Conservation (phyloP, 148 eudicot genomes). For the Heliosperma pusillum region DNA sequence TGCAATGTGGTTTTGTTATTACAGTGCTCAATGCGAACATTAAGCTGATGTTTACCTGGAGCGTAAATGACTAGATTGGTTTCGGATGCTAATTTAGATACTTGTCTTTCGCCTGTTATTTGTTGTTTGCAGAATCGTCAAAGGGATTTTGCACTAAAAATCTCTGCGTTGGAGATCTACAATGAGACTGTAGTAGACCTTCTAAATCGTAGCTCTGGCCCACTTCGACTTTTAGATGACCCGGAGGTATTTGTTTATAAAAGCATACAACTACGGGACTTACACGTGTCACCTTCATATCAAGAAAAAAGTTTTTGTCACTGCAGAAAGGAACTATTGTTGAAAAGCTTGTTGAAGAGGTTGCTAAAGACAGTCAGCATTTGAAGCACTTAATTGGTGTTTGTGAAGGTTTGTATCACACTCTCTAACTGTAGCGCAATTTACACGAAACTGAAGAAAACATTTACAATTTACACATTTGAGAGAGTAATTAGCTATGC, state of each 20-base stretch:
- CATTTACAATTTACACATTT: too few relatives aligned
- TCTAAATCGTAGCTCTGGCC: conserved; percentile 69
- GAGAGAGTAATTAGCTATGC: too few relatives aligned
- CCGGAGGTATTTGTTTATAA: conserved; percentile 62
- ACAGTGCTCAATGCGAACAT: too few relatives aligned
- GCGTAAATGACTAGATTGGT: not conserved
- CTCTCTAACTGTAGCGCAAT: not conserved
- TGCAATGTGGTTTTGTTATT: too few relatives aligned
- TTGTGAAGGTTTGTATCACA: conserved; percentile 71
- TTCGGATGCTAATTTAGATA: not conserved
- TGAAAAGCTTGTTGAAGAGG: conserved; percentile 79
- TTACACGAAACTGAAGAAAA: too few relatives aligned
- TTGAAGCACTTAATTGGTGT: conserved; percentile 60
- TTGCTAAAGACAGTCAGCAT: conserved; percentile 66
- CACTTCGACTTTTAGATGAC: conserved; percentile 93
- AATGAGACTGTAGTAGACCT: conserved; percentile 93
- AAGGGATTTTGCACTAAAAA: conserved; percentile 57
- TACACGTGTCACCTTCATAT: conserved; percentile 4
- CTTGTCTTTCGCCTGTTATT: not conserved
- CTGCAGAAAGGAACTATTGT: conserved; percentile 89
- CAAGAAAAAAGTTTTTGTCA: conserved; percentile 7
- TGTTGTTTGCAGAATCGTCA: conserved; percentile 51
- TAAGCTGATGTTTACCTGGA: too few relatives aligned
- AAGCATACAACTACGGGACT: conserved; percentile 1
- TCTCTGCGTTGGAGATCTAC: conserved; percentile 91